Conservation (phyloP, 257 asterid species). For the Solanum sparsipilum region DNA sequence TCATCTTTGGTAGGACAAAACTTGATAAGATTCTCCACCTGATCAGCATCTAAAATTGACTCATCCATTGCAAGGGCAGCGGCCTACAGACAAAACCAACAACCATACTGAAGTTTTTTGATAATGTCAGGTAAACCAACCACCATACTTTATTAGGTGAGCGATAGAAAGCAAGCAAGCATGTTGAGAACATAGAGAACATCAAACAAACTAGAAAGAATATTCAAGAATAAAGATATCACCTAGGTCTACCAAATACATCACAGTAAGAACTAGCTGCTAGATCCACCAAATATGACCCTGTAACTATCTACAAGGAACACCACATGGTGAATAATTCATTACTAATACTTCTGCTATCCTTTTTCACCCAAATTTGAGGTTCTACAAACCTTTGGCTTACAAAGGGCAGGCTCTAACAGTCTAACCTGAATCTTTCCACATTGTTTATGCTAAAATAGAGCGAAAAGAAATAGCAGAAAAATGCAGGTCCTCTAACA, state of each 20-base stretch:
- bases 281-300: background rate
- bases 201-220: background rate
- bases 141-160: background rate
- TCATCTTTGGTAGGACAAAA: slow-evolving; percentile 98
- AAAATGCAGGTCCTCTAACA: background rate
- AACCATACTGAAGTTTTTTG: background rate
- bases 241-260: background rate
- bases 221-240: background rate
- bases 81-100: slow-evolving; percentile 37
- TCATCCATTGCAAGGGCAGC: slow-evolving; percentile 98
- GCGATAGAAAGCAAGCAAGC: background rate
- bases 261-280: background rate
- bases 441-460: background rate
- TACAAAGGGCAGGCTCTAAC: background rate
- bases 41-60: slow-evolving; percentile 92
- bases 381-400: background rate
- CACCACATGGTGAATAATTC: background rate
- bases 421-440: background rate
- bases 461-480: background rate
- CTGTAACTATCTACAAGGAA: background rate
- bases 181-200: background rate
- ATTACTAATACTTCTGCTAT: background rate
- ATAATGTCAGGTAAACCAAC: background rate
- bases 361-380: background rate
- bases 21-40: slow-evolving; percentile 93